Conservation (phyloP, 108 stramenopile genomes). For the Cyclotella atomus region DNA sequence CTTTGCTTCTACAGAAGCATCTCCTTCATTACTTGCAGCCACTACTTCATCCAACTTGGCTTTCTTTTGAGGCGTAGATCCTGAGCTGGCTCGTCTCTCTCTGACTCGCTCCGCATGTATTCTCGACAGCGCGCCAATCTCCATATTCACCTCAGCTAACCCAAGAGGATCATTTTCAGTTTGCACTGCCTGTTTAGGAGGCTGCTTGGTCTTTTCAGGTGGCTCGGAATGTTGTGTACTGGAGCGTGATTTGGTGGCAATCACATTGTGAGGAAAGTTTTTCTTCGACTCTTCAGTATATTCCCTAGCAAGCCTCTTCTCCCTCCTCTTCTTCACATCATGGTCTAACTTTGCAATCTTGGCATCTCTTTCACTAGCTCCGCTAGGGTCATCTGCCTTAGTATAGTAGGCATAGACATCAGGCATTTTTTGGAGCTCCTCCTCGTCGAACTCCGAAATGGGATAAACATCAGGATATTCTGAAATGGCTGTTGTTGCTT, state of each 20-base stretch:
- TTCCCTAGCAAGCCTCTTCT: conserved; percentile 11
- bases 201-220: no score
- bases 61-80: background rate
- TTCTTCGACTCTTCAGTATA: background rate
- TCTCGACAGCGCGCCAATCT: background rate
- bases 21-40: no score
- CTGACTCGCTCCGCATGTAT: background rate
- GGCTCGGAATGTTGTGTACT: no score
- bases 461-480: conserved; percentile 8
- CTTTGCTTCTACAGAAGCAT: no score
- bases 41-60: no score
- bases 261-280: background rate
- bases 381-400: conserved; percentile 6
- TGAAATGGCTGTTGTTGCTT: background rate
- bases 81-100: background rate
- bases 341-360: conserved; percentile 20
- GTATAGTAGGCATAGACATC: conserved; percentile 27
- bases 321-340: conserved; percentile 1
- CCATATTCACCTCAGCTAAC: background rate
- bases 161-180: background rate
- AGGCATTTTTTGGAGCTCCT: conserved; percentile 29
- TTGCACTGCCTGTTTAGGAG: background rate
- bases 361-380: background rate
- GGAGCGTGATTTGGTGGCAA: background rate
- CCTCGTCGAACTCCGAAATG: background rate